Percentiles rank a stretch among this genome's conserved stretches.
These are phyloP conservation scores for Geosmithia flava DNA, from an alignment of 2,329 filamentous ascomycete genomes.

Conservation along the genomic window DNA sequence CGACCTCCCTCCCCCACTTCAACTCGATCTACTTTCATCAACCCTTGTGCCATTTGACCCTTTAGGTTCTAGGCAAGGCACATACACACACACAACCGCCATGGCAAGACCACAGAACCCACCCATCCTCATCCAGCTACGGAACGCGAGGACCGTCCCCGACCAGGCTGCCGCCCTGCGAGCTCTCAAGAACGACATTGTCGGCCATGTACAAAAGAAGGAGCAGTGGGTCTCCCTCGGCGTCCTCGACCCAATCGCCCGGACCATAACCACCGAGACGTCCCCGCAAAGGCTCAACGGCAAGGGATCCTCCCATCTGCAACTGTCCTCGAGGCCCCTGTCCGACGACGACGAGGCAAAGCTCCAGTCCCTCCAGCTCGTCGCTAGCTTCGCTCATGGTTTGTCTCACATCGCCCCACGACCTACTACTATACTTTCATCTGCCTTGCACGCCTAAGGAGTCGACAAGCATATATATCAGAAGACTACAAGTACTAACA, in stretches of 20 bases:
- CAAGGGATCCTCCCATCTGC: conserved; percentile 21
- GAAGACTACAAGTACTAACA: too few relatives aligned
- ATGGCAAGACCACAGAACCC: conserved; percentile 44
- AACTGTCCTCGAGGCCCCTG: conserved; percentile 23
- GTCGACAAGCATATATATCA: too few relatives aligned
- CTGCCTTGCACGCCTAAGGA: not conserved
- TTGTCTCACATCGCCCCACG: conserved; percentile 12
- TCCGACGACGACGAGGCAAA: conserved; percentile 55
- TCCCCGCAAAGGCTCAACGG: conserved; percentile 21
- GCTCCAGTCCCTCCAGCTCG: conserved; percentile 72
- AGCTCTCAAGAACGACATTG: conserved; percentile 74
- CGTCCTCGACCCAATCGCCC: conserved; percentile 46
- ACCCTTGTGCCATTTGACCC: too few relatives aligned
- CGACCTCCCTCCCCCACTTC: too few relatives aligned
- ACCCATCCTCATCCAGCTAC: conserved; percentile 44
- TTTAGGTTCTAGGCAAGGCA: too few relatives aligned
- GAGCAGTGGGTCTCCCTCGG: conserved; percentile 64
- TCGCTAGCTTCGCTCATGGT: conserved; percentile 79
- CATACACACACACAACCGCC: conserved; percentile 3
- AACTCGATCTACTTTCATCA: too few relatives aligned
- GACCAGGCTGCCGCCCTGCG: conserved; percentile 52
- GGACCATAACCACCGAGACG: conserved; percentile 25
- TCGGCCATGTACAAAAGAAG: conserved; percentile 82
- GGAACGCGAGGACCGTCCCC: conserved; percentile 33
- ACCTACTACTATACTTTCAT: not conserved